Conservation (phyloP, 2,329 filamentous ascomycete species). For the Fusarium transvaalense region DNA sequence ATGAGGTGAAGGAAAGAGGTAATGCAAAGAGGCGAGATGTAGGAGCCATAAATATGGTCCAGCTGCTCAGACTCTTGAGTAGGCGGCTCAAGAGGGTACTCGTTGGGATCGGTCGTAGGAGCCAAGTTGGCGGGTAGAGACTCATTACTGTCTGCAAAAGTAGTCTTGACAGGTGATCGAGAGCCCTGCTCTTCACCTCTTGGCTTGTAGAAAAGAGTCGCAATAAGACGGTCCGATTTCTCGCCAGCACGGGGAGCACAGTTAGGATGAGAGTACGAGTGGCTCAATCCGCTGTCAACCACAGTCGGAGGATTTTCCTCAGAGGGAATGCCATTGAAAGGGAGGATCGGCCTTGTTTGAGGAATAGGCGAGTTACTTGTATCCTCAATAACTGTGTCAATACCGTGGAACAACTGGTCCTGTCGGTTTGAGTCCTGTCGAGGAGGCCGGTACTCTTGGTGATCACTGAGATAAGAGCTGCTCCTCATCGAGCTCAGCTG, state of each 20-base stretch:
- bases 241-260: conserved; percentile 67
- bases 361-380: conserved; percentile 54
- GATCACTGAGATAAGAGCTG: conserved; percentile 72
- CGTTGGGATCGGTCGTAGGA: conserved; percentile 68
- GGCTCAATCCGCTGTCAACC: conserved; percentile 71
- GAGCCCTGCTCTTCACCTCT: conserved; percentile 50
- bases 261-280: conserved; percentile 73
- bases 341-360: conserved; percentile 58
- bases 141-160: conserved; percentile 52
- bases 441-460: conserved; percentile 73
- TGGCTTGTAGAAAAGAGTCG: conserved; percentile 73
- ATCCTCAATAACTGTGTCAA: conserved; percentile 74
- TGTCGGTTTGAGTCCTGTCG: conserved; percentile 64
- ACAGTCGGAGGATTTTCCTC: conserved; percentile 70
- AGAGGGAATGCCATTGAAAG: conserved; percentile 72
- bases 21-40: conserved; percentile 74
- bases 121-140: conserved; percentile 66
- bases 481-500: conserved; percentile 68
- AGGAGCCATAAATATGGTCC: conserved; percentile 74
- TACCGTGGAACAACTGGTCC: conserved; percentile 66
- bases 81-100: conserved; percentile 71
- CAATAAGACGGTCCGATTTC: conserved; percentile 66
- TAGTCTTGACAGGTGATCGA: conserved; percentile 48
- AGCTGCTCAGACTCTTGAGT: conserved; percentile 67
- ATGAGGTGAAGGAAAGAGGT: conserved; percentile 76